Base-by-base conservation (phyloP, 225 moss, liverwort and hornwort genomes). In the Anthoceros angustus region DNA sequence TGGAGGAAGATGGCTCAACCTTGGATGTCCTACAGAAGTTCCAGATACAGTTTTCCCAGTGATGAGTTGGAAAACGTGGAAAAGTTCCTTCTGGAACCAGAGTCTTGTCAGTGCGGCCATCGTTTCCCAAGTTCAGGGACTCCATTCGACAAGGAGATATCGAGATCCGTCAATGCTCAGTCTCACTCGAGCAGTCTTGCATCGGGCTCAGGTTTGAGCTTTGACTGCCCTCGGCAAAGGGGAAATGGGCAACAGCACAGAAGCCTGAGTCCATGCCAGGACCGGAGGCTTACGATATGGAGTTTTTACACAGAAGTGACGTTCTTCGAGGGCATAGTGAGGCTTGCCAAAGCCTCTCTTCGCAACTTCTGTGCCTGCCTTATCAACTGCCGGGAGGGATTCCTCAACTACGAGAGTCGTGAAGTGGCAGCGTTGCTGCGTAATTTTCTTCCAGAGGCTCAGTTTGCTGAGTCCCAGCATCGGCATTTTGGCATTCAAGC, bases 321-420 rank as follows among this genome's bases (percentile, higher is more conserved):
- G 7, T 55, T 55, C 14, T 55, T 55, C 14, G 55, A 55, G 23
- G 55, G 55, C 23, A 20, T 15, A 20, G 55, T 55, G 16, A 23
- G 55, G n/a, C 55, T 55, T 55, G 55, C 55, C 23, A 23, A 18
- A 55, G 23, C 2, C 18, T 55, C 55, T 55, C 55, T 55, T 12
- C 55, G 55, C 55, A 18, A 55, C 12, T 55, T 55, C 14, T 15
- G 55, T 55, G 55, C 55, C 55, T 55, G 55, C 55, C 55, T 55
- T 4, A 55, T 55, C 55, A 55, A 55, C 55, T 55, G 55, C 55
- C 55, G n/a, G 18, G 55, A 20, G 18, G 55, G 14, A 18, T 55
- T 55, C 55, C 18, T 55, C 55, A 20, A 55, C 55, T 55, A 20
- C 55, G 55, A 55, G 14, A 55, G 55, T 15, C 8, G 55, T 55